Evolutionary conservation across 306 rosid genomes (phyloP), one percentile per base, ranked within the genome.

Genomic region (Pyrus communis): DNA sequence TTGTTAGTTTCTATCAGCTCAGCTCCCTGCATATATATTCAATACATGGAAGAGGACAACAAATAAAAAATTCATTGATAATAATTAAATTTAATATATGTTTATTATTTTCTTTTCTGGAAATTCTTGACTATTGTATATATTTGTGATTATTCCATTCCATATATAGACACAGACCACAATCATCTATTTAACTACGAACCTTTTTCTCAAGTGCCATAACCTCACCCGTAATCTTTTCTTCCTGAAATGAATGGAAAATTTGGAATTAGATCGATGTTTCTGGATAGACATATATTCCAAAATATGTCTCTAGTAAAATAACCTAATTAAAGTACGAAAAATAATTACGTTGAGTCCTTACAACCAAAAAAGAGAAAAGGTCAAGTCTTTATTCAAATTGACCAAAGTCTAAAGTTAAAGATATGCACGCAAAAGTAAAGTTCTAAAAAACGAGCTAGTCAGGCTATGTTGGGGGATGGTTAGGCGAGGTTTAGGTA

Each of bases 161-260:
- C 8, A 9, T 22, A 10, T 10, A 58, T 27, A 61, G 19, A 12
- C 23, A 5, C 35, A 13, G 4, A 61, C 18, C 28, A 23, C 21
- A 12, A 25, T 61, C 19, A 31, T 64, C 21, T 28, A 17, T 60
- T 22, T 60, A 25, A 25, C 55, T 49, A 15, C 5, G 17, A 49
- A 85, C 88, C 88, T 82, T 80, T 57, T 30, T 70, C 76, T 75
- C 74, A 25, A 85, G 82, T 11, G 73, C 51, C 28, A n/a, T 42
- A 74, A 85, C 79, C 75, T 85, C 82, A 63, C 14, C 31, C 71
- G 58, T 57, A 40, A 81, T 35, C 57, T n/a, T 61, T 11, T 69
- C 11, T 31, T 86, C 87, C 89, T 86, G 75, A 59, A 76, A 58
- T 21, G 25, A 62, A 42, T 0, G 40, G 2, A 62, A 33, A 38